Base-by-base conservation (phyloP, 306 rosid genomes). In the Alnus glutinosa region DNA sequence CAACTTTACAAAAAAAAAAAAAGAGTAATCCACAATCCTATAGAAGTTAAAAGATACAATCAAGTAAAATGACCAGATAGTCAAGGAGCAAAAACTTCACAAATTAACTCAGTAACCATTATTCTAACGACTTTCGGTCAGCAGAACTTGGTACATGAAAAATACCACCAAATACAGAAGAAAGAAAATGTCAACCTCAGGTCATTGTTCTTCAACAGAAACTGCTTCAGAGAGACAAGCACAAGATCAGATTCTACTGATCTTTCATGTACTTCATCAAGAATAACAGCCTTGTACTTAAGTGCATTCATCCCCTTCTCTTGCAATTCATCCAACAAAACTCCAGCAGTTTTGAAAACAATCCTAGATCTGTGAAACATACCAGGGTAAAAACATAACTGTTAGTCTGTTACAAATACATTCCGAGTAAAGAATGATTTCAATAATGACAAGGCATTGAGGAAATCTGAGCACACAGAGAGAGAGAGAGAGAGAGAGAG, bases 201-300 rank as follows among this genome's bases (percentile, higher is more conserved):
- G 83, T 91, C 90, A 23, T 85, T 87, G 80, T 88, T 88, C 90
- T 79, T 91, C 80, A 87, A 76, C 87, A 93, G 78, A 86, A 90
- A 91, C 77, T 93, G 98, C 89, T 93, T 93, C 75, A 93, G 88
- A 78, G 90, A 91, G 51, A 89, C 97, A 78, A 94, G 97, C 82
- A 90, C 94, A 62, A 94, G 96, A 86, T 94, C 98, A 66, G 98
- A 93, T 85, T 93, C 98, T 67, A 87, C 90, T 16, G 98, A 94
- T 92, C 97, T 90, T 89, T 94, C 98, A 84, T 94, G 98, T 44
- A 94, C 98, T 87, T 94, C 98, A 76, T 94, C 98, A 32, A 94
- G 96, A 80, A 94, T 87, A 80, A 94, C 89, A 88, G 78, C 98
- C 85, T 87, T 94, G 89, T 92, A 94, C 76, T 94, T 80, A 42